A percentile compares a stretch with the other conserved stretches of the same genome.
Conservation (phyloP, 257 asterid genomes). For the Ophiorrhiza pumila region DNA sequence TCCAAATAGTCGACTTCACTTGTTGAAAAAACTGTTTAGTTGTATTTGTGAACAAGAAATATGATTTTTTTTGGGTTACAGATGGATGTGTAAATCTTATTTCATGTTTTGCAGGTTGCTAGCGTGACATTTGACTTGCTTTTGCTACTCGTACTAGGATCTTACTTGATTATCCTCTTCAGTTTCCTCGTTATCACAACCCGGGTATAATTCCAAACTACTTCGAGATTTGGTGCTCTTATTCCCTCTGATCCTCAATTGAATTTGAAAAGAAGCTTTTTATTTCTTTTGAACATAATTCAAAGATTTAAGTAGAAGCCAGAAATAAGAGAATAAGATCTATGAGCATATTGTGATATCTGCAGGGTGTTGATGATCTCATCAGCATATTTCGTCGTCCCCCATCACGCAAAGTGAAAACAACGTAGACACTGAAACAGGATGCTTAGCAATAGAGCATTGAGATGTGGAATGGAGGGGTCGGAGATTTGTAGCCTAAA, state of each 20-base stretch:
- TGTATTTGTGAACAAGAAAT: not conserved
- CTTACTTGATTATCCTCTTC: constrained; percentile 81
- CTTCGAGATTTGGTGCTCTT: not conserved
- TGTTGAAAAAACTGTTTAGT: no score
- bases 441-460: constrained; percentile 17
- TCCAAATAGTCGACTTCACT: no score
- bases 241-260: not conserved
- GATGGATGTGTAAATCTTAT: not conserved
- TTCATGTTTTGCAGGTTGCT: constrained; percentile 57
- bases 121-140: constrained; percentile 92
- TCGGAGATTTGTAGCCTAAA: constrained; percentile 28
- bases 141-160: constrained; percentile 76
- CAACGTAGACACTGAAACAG: constrained; percentile 32
- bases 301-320: not conserved
- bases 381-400: constrained; percentile 92
- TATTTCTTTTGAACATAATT: not conserved
- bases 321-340: not conserved
- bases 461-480: not conserved
- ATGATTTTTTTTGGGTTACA: not conserved
- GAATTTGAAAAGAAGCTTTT: not conserved
- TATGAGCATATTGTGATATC: constrained; percentile 9
- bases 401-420: constrained; percentile 73
- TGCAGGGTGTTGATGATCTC: constrained; percentile 91
- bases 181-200: constrained; percentile 74
- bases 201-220: constrained; percentile 47